Base-by-base conservation (phyloP, 306 rosid species). In the Astragalus glycyphyllos region DNA sequence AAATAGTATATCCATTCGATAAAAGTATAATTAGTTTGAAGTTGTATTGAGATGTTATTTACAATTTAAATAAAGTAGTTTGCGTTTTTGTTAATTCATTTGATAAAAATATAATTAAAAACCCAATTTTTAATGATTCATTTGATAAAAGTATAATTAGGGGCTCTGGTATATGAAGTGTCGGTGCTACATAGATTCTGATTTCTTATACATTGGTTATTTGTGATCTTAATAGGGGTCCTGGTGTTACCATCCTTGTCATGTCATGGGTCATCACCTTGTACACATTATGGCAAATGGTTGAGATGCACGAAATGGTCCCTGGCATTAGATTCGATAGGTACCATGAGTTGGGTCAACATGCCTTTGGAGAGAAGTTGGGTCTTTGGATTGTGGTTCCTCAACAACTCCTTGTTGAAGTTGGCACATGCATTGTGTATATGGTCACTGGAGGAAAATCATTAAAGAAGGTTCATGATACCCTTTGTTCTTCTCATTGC, bases 301-400 rank as follows among this genome's bases (percentile, higher is more conserved):
- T 93, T 10, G 88, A 90, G 77, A 93, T 90, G 98, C 98, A 92
- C 3, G 98, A 92, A 68, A 90, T 90, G 93, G 86, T 90, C n/a
- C 91, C 98, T 0, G 97, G 97, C 4, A 84, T 71, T 81, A 78
- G 98, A 58, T 82, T 90, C 4, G 98, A 92, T 29, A 65, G 98
- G 72, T 92, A 92, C 74, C 98, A 92, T 50, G 97, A 92, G 66
- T 72, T 92, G 56, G 98, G 98, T 0, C 98, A 92, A 31, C 17
- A 84, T 0, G 98, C 96, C 1, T 92, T 92, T 13, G 98, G 98
- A 4, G 81, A 81, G 11, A 92, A 86, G 62, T 67, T 90, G 0
- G 98, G 98, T 0, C 93, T 92, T 0, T 92, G 87, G 83, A 76
- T 90, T 1, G 96, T 92, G 46, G 86, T 92, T 26, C 97, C 98